Conservation (phyloP, 2,329 filamentous ascomycete genomes). For the Trichoderma sp. region DNA sequence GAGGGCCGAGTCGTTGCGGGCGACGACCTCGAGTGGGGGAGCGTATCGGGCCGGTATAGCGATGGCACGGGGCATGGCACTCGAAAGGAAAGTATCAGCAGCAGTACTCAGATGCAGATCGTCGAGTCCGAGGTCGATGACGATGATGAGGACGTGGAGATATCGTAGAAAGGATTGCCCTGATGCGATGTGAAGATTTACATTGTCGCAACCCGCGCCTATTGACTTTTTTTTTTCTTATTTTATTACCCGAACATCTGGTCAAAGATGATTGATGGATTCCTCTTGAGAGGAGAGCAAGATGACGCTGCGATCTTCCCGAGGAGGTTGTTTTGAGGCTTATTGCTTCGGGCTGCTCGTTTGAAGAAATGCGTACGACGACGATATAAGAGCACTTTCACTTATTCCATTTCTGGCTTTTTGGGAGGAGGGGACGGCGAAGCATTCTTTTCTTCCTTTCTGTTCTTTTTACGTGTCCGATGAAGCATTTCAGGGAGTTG, state of each 20-base stretch:
- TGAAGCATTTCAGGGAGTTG: constrained; percentile 23
- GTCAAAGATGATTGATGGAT: neutral
- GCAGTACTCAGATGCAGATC: constrained; percentile 60
- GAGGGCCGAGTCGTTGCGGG: constrained; percentile 90
- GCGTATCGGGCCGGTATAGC: constrained; percentile 50
- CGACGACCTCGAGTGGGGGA: constrained; percentile 70
- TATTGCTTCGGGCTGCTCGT: neutral
- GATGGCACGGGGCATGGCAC: constrained; percentile 41
- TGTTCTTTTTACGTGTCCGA: neutral
- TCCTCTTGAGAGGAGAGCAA: neutral
- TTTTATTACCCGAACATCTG: neutral
- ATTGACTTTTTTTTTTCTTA: neutral
- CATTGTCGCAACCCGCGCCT: constrained; percentile 9
- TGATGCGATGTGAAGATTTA: neutral
- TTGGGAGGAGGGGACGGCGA: neutral
- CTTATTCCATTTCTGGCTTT: neutral
- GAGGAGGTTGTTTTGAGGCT: neutral
- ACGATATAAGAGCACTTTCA: neutral
- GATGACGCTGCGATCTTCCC: neutral
- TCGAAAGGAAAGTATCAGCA: constrained; percentile 61
- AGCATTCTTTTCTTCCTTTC: neutral
- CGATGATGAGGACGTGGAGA: constrained; percentile 65
- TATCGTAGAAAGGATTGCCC: constrained; percentile 41
- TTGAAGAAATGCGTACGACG: neutral
- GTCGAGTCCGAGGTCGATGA: constrained; percentile 61